These are phyloP conservation scores for Paraphoma sp. DNA, from an alignment of 2,329 filamentous ascomycete species.

Conservation along the genomic window DNA sequence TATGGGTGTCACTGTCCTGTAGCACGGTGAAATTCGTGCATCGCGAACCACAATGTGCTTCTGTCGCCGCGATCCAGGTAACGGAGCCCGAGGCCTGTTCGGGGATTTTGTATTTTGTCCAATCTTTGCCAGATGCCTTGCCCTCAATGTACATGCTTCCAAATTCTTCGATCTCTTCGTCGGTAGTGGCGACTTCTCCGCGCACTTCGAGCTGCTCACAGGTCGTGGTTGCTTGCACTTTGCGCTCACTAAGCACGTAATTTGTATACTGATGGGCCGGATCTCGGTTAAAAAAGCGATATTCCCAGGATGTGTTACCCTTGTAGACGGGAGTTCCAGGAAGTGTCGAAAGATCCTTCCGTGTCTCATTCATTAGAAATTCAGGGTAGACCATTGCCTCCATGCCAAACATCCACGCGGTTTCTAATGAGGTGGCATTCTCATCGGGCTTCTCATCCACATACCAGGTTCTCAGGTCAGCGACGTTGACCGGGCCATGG, in stretches of 20 bases:
- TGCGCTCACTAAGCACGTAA: conserved; percentile 33
- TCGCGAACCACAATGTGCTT: conserved; percentile 31
- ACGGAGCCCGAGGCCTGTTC: conserved; percentile 24
- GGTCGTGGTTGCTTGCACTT: conserved; percentile 23
- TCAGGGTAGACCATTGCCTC: conserved; percentile 34
- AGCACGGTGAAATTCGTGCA: conserved; percentile 45
- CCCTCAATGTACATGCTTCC: conserved; percentile 19
- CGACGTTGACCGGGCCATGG: conserved; percentile 33
- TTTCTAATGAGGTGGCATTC: conserved; percentile 23
- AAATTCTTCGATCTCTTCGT: background rate
- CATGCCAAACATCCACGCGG: conserved; percentile 40
- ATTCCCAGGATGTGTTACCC: conserved; percentile 28
- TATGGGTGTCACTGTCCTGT: conserved; percentile 19
- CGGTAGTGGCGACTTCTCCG: conserved; percentile 2
- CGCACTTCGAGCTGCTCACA: conserved; percentile 28
- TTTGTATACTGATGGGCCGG: conserved; percentile 35
- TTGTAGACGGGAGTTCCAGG: conserved; percentile 37
- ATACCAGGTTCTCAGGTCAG: conserved; percentile 34
- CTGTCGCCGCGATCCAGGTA: conserved; percentile 31
- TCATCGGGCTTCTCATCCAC: conserved; percentile 2
- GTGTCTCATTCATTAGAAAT: conserved; percentile 14
- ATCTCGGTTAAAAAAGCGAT: conserved; percentile 44
- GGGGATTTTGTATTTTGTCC: conserved; percentile 18
- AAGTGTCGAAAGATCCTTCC: conserved; percentile 26
- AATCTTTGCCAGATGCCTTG: conserved; percentile 19